A percentile compares a stretch with the other conserved stretches of the same genome.
phyloP scores from a whole-genome alignment of 176 grass and related monocot genomes.

The Avena atlantica region DNA sequence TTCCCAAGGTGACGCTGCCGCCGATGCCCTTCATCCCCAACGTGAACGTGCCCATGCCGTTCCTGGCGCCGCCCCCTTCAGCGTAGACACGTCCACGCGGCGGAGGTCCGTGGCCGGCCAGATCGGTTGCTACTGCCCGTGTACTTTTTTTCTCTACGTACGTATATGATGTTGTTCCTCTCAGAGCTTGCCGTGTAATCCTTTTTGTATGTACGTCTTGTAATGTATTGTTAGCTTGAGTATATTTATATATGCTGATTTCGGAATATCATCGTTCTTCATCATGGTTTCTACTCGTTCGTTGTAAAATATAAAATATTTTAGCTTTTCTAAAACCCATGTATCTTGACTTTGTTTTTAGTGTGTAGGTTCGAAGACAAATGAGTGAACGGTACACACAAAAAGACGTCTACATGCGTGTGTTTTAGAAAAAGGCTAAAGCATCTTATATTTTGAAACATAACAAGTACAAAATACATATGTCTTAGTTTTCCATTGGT shows the following conservation, averaged over 20 bases:
- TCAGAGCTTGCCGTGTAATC: not conserved
- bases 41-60: slow-evolving; percentile 33
- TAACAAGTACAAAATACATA: too few relatives aligned
- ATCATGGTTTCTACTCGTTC: too few relatives aligned
- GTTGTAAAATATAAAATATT: too few relatives aligned
- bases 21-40: slow-evolving; percentile 35
- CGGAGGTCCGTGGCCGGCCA: not conserved
- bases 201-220: not conserved
- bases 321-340: too few relatives aligned
- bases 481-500: too few relatives aligned
- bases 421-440: too few relatives aligned
- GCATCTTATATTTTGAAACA: too few relatives aligned
- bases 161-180: not conserved
- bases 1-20: not conserved
- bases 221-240: not conserved
- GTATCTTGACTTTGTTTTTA: too few relatives aligned
- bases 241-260: not conserved
- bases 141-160: not conserved
- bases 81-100: not conserved
- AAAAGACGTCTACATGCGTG: too few relatives aligned
- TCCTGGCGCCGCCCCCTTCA: slow-evolving; percentile 37
- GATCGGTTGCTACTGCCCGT: not conserved
- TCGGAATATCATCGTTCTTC: not conserved
- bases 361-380: too few relatives aligned
- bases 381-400: too few relatives aligned